These are phyloP conservation scores for Aspergillus nidulans DNA, from an alignment of 495 filamentous ascomycete genomes.

Conservation along the genomic window DNA sequence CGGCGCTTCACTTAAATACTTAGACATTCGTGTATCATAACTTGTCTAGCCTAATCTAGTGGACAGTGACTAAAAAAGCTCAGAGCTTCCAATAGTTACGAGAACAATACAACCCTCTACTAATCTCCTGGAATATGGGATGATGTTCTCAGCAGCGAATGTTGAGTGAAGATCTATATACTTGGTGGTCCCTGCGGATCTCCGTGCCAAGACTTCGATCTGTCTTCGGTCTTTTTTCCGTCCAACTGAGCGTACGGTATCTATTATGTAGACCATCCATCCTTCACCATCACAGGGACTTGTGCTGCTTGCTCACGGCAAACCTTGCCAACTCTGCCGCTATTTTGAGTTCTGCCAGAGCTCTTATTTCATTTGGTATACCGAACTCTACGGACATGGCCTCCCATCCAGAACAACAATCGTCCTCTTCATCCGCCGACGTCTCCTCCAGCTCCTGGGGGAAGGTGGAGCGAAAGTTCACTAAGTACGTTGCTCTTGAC, in stretches of 20 bases:
- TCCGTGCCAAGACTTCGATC: conserved; percentile 30
- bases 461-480: conserved; percentile 37
- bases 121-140: too few relatives aligned
- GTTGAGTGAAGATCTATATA: neutral
- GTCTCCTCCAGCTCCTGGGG: conserved; percentile 31
- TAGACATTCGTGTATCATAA: too few relatives aligned
- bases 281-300: neutral
- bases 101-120: too few relatives aligned
- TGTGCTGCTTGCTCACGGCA: neutral
- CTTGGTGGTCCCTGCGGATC: neutral
- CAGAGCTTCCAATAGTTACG: too few relatives aligned
- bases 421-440: conserved; percentile 10
- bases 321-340: neutral
- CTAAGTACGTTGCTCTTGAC: conserved; percentile 28
- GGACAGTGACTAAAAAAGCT: too few relatives aligned
- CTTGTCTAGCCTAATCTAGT: too few relatives aligned
- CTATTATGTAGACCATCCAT: conserved; percentile 1
- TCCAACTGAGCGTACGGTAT: neutral
- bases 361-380: neutral
- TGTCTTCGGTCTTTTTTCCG: conserved; percentile 8
- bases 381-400: conserved; percentile 8
- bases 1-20: too few relatives aligned
- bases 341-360: too few relatives aligned
- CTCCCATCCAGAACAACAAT: conserved; percentile 12
- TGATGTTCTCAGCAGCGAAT: neutral